Percentiles rank a stretch among this genome's conserved stretches.
phyloP scores from a whole-genome alignment of 2,329 filamentous ascomycete species.

The Cercospora janseana region DNA sequence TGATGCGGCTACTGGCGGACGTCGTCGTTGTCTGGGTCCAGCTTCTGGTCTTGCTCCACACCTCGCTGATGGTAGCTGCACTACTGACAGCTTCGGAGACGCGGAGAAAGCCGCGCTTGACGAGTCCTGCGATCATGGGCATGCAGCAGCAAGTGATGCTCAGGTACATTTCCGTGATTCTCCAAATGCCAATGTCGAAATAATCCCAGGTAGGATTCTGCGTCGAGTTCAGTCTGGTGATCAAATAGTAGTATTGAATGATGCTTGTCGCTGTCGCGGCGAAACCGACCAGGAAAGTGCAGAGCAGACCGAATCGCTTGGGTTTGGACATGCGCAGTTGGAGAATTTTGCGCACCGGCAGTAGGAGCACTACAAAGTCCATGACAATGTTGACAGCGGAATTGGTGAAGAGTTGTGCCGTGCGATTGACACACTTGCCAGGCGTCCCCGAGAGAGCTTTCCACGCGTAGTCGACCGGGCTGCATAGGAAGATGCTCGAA shows the following conservation, averaged over 20 bases:
- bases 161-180: constrained; percentile 24
- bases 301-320: constrained; percentile 20
- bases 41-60: constrained; percentile 3
- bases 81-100: background rate
- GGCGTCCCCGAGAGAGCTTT: constrained; percentile 15
- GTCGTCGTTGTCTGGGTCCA: background rate
- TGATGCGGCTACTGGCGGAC: background rate
- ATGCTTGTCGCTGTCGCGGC: constrained; percentile 19
- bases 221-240: constrained; percentile 6
- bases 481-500: constrained; percentile 21
- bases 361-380: constrained; percentile 21
- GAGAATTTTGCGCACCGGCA: constrained; percentile 22
- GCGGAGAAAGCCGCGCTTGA: constrained; percentile 4
- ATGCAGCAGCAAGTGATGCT: constrained; percentile 26
- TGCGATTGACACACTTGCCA: constrained; percentile 17
- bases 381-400: constrained; percentile 20
- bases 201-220: constrained; percentile 26
- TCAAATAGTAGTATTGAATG: constrained; percentile 19
- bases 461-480: constrained; percentile 20
- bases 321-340: constrained; percentile 21
- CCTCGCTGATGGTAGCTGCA: background rate
- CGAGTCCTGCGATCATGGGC: constrained; percentile 21
- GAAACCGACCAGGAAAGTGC: constrained; percentile 21
- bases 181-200: constrained; percentile 25
- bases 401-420: constrained; percentile 19